Evolutionary conservation across 176 grass and related monocot species (phyloP), one percentile per base, ranked within the genome.

Genomic region (Panicum miliaceum): DNA sequence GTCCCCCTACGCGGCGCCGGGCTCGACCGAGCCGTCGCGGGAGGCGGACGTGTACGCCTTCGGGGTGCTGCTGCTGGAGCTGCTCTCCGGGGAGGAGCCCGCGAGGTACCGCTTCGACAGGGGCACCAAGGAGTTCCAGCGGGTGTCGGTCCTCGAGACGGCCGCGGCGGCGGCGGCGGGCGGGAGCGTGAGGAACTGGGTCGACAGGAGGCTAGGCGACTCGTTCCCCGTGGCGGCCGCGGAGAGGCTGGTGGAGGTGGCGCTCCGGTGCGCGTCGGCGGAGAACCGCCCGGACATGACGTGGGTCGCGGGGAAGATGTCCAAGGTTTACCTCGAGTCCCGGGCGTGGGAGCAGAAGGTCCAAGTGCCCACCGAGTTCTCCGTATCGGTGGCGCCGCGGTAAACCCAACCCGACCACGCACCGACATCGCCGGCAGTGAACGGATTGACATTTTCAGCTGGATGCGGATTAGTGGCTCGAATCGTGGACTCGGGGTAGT

Each of bases 261-360:
- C 81, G 14, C 43, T 97, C 43, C 81, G 86, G 34, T 97, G 94
- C 71, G 86, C 84, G 0, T 66, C 86, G 12, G 12, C 16, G 26
- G 80, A 45, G 51, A 65, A 43, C 41, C 77, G 67, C 40, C 89
- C 88, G 38, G 86, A 97, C 22, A 97, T 92, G 88, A 79, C 84
- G 62, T 92, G 90, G 90, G 92, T 85, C 15, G 90, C 92, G 4
- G 92, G 92, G 0, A 94, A 94, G 76, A 73, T 94, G 15, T 94
- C 94, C 7, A 92, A 89, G 81, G n/a, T 92, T 2, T 92, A 88
- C 68, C 59, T 97, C 0, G 88, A 94, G 16, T 86, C 92, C 1
- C 76, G 81, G 18, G 78, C 70, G 15, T 97, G 94, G 92, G 72
- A 57, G 40, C 85, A 84, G 23, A 90, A 58, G 50, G 35, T 97